Conservation (phyloP, 805 yeast species). For the Barnettozyma siamensis region DNA sequence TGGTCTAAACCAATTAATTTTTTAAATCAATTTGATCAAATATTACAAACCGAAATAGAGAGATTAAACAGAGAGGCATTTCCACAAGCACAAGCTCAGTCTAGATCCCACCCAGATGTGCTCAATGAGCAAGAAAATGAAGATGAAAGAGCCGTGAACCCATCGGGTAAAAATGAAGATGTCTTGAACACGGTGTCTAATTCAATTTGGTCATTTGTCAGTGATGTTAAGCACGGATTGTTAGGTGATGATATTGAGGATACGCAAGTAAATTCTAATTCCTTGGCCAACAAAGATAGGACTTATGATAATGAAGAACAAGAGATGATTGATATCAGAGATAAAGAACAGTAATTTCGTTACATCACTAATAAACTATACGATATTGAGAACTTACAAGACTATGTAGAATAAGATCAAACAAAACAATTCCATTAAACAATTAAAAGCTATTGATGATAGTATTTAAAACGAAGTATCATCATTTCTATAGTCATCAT, state of each 20-base stretch:
- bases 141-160: not conserved
- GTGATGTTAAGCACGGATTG: conserved; percentile 40
- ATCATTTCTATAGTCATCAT: conserved; percentile 24
- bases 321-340: conserved; percentile 20
- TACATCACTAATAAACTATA: not conserved
- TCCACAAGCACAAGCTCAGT: conserved; percentile 4
- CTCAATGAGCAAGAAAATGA: conserved; percentile 5
- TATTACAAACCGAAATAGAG: conserved; percentile 62
- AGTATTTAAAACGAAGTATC: conserved; percentile 19
- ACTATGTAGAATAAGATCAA: no score
- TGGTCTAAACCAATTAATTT: conserved; percentile 54
- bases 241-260: conserved; percentile 27
- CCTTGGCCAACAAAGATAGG: not conserved
- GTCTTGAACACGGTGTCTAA: conserved; percentile 32
- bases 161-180: conserved; percentile 17
- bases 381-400: no score
- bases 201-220: conserved; percentile 46
- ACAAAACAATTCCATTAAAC: no score
- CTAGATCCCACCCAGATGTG: not conserved
- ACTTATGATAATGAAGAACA: conserved; percentile 10
- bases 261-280: not conserved
- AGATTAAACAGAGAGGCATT: conserved; percentile 30
- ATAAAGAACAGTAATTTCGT: not conserved
- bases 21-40: conserved; percentile 62
- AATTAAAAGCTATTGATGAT: no score